Percentiles rank a stretch among this genome's conserved stretches.
phyloP scores from a whole-genome alignment of 2,329 filamentous ascomycete genomes.

The Cladophialophora yegresii region DNA sequence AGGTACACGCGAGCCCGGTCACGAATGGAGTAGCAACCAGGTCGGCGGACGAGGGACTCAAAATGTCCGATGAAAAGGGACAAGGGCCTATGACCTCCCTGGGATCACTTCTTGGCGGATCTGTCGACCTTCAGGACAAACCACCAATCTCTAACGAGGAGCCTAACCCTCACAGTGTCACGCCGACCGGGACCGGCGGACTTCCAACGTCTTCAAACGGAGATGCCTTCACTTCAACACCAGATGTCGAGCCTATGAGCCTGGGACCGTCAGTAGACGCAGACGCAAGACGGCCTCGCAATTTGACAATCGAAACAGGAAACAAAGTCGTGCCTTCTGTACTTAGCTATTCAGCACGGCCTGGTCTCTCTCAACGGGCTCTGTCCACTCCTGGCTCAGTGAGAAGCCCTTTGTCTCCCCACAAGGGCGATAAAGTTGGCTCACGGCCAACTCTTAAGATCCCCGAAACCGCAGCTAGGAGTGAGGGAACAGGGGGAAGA shows the following conservation, averaged over 20 bases:
- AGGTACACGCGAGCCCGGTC: neutral
- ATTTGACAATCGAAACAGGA: slow-evolving; percentile 31
- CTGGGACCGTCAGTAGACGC: slow-evolving; percentile 37
- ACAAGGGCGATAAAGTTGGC: slow-evolving; percentile 19
- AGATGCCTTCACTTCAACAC: slow-evolving; percentile 25
- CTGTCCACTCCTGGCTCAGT: slow-evolving; percentile 23
- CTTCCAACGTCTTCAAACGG: slow-evolving; percentile 11
- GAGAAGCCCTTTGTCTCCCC: slow-evolving; percentile 27
- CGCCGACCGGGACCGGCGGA: neutral
- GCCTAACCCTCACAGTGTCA: neutral
- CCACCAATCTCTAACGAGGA: slow-evolving; percentile 32
- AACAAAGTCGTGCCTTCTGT: slow-evolving; percentile 13
- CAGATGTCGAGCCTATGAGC: slow-evolving; percentile 33
- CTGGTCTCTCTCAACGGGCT: slow-evolving; percentile 16
- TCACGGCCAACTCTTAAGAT: slow-evolving; percentile 26
- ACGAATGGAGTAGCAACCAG: neutral
- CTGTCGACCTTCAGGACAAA: slow-evolving; percentile 43
- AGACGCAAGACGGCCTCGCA: slow-evolving; percentile 22
- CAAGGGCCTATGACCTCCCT: slow-evolving; percentile 58
- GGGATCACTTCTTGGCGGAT: slow-evolving; percentile 55
- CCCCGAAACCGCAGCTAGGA: slow-evolving; percentile 15
- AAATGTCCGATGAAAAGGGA: slow-evolving; percentile 58
- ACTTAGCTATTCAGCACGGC: slow-evolving; percentile 18
- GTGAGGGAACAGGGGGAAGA: slow-evolving; percentile 20
- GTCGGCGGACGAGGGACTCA: slow-evolving; percentile 47